Evolutionary conservation across 495 filamentous ascomycete genomes (phyloP).

Genomic region (Hypoxylon lenormandii): DNA sequence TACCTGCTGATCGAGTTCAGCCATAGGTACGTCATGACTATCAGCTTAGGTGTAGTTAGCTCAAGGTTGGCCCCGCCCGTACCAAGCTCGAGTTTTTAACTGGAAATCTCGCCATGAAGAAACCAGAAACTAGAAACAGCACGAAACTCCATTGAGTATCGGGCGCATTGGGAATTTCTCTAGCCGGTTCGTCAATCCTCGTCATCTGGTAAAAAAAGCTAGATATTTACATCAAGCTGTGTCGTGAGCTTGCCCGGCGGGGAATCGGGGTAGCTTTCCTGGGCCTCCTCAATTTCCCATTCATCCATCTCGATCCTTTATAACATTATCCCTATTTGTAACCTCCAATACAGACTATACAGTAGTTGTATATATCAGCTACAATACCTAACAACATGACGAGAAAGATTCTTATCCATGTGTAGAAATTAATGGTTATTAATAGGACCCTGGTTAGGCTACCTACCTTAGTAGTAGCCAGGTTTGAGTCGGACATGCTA

Average conservation of each 20-base stretch:
- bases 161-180: not conserved
- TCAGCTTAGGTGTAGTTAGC: constrained; percentile 11
- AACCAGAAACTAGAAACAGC: not conserved
- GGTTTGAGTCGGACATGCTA: no score
- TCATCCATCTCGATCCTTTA: not conserved
- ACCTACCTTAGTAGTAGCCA: no score
- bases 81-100: constrained; percentile 6
- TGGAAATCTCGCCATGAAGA: not conserved
- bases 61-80: constrained; percentile 12
- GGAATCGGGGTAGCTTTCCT: not conserved
- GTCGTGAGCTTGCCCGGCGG: constrained; percentile 1
- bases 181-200: not conserved
- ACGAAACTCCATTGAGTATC: not conserved
- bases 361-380: no score
- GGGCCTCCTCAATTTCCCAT: constrained; percentile 10
- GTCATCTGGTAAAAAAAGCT: not conserved
- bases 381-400: no score
- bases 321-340: no score
- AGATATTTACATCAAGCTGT: not conserved
- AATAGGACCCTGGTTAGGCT: no score
- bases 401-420: no score
- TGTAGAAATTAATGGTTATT: no score
- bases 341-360: no score
- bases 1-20: constrained; percentile 19
- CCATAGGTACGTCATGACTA: constrained; percentile 35